These are phyloP conservation scores for Monosporascus sp. DNA, from an alignment of 2,329 filamentous ascomycete genomes.

Conservation along the genomic window DNA sequence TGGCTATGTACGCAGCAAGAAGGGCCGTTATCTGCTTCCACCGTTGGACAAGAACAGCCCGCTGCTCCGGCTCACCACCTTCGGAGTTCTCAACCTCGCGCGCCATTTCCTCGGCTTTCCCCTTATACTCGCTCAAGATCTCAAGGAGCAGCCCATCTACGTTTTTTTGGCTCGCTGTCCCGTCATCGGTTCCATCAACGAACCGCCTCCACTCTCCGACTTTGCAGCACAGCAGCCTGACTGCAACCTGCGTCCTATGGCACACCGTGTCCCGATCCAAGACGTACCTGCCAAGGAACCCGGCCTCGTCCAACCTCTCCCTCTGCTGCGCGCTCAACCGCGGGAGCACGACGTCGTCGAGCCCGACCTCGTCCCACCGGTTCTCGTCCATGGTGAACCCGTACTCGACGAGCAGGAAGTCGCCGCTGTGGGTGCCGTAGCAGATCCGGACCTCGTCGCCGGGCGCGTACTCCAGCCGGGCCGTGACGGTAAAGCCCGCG, in stretches of 20 bases:
- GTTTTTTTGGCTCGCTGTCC: constrained; percentile 33
- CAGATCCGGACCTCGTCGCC: constrained; percentile 65
- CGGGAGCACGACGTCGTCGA: constrained; percentile 43
- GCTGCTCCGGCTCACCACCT: constrained; percentile 29
- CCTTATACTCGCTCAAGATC: constrained; percentile 33
- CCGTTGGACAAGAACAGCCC: constrained; percentile 30
- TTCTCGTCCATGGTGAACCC: constrained; percentile 45
- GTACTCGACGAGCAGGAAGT: constrained; percentile 67
- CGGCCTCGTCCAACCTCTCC: constrained; percentile 35
- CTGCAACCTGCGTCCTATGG: constrained; percentile 50
- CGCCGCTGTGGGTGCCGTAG: constrained; percentile 67
- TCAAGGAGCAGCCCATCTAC: constrained; percentile 34
- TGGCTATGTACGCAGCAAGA: constrained; percentile 31
- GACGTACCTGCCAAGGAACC: constrained; percentile 47
- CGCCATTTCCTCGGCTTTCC: constrained; percentile 26
- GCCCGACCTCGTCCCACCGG: constrained; percentile 44
- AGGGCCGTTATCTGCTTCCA: constrained; percentile 40
- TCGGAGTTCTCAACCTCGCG: constrained; percentile 22
- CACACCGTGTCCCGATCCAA: constrained; percentile 47
- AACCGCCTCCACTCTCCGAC: constrained; percentile 40
- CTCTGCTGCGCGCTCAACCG: constrained; percentile 30
- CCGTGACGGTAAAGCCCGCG: constrained; percentile 49
- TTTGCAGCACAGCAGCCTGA: constrained; percentile 36
- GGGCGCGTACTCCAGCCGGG: constrained; percentile 41
- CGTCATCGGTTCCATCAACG: constrained; percentile 41